phyloP scores from a whole-genome alignment of 1,139 yeast species.

The Kodamaea ohmeri region DNA sequence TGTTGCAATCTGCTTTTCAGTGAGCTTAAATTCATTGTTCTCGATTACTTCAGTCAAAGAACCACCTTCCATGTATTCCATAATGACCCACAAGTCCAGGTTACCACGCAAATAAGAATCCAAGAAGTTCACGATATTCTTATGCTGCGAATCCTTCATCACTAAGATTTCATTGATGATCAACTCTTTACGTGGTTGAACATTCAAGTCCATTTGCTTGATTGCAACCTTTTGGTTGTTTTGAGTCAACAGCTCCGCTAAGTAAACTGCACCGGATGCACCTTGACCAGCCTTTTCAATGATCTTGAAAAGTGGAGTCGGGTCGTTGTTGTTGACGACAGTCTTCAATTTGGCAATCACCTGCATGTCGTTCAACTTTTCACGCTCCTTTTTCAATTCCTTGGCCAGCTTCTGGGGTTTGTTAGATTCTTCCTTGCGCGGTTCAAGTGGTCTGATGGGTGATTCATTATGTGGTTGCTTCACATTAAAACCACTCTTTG shows the following conservation, averaged over 20 bases:
- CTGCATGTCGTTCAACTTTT: conserved; percentile 82
- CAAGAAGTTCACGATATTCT: conserved; percentile 46
- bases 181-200: conserved; percentile 91
- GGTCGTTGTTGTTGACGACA: conserved; percentile 82
- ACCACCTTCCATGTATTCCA: conserved; percentile 46
- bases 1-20: conserved; percentile 81
- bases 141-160: conserved; percentile 49
- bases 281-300: conserved; percentile 99
- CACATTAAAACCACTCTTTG: conserved; percentile 2
- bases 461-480: conserved; percentile 8
- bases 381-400: conserved; percentile 57
- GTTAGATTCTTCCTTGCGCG: conserved; percentile 17
- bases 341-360: conserved; percentile 78
- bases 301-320: conserved; percentile 79
- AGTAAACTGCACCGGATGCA: conserved; percentile 93
- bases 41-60: conserved; percentile 86
- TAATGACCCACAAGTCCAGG: conserved; percentile 34
- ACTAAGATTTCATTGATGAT: conserved; percentile 59
- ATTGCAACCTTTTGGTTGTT: conserved; percentile 65
- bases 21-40: conserved; percentile 61
- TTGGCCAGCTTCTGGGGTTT: conserved; percentile 33
- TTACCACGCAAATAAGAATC: conserved; percentile 44
- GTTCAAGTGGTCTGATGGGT: conserved; percentile 22
- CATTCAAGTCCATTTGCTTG: conserved; percentile 90
- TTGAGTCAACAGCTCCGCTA: conserved; percentile 60